These are phyloP conservation scores for Umbelopsis isabellina DNA, from an alignment of 192 early-diverging fungal species.

Conservation along the genomic window DNA sequence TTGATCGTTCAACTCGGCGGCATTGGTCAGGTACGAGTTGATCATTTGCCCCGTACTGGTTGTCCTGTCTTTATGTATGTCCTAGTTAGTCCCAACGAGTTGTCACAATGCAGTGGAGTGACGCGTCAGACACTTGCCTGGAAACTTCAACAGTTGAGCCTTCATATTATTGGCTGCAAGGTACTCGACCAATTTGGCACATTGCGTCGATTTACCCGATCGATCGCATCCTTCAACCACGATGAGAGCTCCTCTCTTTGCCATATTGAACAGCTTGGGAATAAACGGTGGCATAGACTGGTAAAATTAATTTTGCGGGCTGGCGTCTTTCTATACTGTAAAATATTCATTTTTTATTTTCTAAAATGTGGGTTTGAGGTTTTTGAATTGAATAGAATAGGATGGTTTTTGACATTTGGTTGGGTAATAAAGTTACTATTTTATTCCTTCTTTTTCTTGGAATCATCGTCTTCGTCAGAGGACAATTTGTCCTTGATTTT, in stretches of 20 bases:
- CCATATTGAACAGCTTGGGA: not conserved
- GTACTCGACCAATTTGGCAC: constrained; percentile 62
- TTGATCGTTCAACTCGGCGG: constrained; percentile 73
- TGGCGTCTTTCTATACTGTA: not conserved
- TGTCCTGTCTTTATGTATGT: constrained; percentile 69
- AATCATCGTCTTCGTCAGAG: constrained; percentile 47
- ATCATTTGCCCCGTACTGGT: constrained; percentile 94
- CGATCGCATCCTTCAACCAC: constrained; percentile 95
- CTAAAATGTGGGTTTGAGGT: not conserved
- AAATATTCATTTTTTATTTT: not conserved
- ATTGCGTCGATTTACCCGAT: constrained; percentile 92
- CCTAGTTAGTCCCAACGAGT: not conserved
- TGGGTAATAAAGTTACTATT: constrained; percentile 17
- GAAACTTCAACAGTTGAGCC: constrained; percentile 77
- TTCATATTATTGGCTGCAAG: constrained; percentile 50
- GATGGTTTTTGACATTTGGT: too few species aligned
- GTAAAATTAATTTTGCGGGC: not conserved
- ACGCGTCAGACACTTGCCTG: constrained; percentile 52
- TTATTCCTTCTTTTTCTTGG: constrained; percentile 38
- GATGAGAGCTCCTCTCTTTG: constrained; percentile 80
- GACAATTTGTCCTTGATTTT: constrained; percentile 54
- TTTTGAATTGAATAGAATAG: too few species aligned
- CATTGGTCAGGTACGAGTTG: constrained; percentile 77
- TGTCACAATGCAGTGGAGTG: not conserved
- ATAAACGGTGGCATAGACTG: not conserved